These are phyloP conservation scores for Russula ochroleuca DNA, from an alignment of 768 basidiomycete species.

Conservation along the genomic window DNA sequence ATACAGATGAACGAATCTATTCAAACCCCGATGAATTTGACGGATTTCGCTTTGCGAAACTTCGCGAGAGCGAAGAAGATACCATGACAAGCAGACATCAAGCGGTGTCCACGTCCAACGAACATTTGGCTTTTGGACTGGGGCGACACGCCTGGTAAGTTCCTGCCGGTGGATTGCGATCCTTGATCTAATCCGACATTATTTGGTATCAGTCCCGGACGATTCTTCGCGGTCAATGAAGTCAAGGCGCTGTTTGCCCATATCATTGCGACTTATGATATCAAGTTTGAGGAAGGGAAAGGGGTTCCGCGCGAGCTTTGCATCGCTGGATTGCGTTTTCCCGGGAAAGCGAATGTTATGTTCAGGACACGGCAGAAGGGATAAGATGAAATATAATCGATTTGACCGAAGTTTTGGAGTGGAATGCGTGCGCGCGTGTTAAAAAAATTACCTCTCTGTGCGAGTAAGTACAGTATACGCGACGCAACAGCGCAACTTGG, in stretches of 20 bases:
- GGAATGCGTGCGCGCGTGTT: too few species aligned
- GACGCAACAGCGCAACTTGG: too few species aligned
- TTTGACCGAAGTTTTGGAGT: too few species aligned
- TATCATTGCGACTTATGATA: neutral
- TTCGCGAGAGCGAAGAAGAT: conserved; percentile 24
- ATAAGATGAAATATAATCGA: too few species aligned
- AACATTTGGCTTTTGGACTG: neutral
- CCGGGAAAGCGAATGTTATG: neutral
- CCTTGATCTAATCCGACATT: too few species aligned
- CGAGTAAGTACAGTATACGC: too few species aligned
- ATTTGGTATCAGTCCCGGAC: too few species aligned
- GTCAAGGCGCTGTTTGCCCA: neutral
- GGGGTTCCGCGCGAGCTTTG: neutral
- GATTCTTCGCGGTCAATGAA: neutral
- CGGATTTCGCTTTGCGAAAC: conserved; percentile 33
- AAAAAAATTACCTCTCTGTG: too few species aligned
- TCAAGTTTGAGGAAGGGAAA: neutral
- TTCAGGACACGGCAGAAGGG: too few species aligned
- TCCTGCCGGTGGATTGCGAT: too few species aligned
- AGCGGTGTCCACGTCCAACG: neutral
- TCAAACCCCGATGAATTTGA: conserved; percentile 40
- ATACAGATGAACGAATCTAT: conserved; percentile 42
- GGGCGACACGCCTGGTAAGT: neutral
- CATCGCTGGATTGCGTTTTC: neutral
- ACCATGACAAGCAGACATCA: too few species aligned